Evolutionary conservation across 495 filamentous ascomycete genomes (phyloP).

Genomic region (Trichocladium uniseriatum): DNA sequence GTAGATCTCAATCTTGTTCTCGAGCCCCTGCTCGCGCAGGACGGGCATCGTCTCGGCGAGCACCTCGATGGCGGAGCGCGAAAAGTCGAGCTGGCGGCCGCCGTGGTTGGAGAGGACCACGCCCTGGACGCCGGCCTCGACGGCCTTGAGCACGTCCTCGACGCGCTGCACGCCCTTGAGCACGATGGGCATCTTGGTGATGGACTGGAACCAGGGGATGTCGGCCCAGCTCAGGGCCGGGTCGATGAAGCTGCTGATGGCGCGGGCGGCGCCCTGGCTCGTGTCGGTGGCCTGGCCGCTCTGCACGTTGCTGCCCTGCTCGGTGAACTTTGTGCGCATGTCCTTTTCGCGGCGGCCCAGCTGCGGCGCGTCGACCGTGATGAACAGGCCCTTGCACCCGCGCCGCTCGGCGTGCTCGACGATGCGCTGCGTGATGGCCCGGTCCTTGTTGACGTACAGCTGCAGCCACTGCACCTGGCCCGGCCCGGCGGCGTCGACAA

Average conservation of each 20-base stretch:
- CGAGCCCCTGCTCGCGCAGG: constrained; percentile 69
- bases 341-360: constrained; percentile 89
- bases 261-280: constrained; percentile 80
- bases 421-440: constrained; percentile 80
- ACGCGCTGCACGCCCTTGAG: constrained; percentile 95
- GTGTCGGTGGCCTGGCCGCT: constrained; percentile 62
- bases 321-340: constrained; percentile 89
- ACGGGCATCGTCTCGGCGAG: constrained; percentile 95
- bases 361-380: constrained; percentile 96
- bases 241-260: constrained; percentile 93
- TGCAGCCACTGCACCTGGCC: constrained; percentile 95
- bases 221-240: constrained; percentile 84
- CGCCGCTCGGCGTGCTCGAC: constrained; percentile 83
- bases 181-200: constrained; percentile 94
- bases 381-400: constrained; percentile 93
- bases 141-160: constrained; percentile 82
- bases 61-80: constrained; percentile 83
- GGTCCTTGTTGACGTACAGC: constrained; percentile 97
- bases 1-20: constrained; percentile 81
- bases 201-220: constrained; percentile 84
- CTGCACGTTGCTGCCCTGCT: constrained; percentile 79
- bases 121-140: constrained; percentile 76
- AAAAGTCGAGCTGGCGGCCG: constrained; percentile 91
- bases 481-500: constrained; percentile 70
- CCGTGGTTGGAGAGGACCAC: constrained; percentile 97